These are phyloP conservation scores for Saprolegnia parasitica DNA, from an alignment of 352 stramenopile species.

Conservation along the genomic window DNA sequence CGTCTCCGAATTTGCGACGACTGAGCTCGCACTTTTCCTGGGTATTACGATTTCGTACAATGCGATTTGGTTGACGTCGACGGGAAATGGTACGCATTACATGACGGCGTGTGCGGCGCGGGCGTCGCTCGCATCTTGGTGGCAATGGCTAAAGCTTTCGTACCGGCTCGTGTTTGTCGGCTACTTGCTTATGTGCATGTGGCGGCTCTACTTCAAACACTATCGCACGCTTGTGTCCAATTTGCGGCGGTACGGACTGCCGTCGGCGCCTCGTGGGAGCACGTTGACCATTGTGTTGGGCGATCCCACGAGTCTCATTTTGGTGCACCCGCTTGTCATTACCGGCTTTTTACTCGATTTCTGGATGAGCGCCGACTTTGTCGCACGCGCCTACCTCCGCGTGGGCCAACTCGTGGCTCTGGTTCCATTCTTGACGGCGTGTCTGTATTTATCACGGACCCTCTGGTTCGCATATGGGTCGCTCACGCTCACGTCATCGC, in stretches of 20 bases:
- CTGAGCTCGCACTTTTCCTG: neutral
- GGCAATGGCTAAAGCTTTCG: neutral
- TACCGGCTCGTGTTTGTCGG: neutral
- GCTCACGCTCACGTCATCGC: neutral
- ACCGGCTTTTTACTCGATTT: constrained; percentile 7
- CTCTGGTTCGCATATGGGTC: constrained; percentile 22
- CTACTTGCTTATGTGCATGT: constrained; percentile 1
- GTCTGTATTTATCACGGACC: constrained; percentile 5
- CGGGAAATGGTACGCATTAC: neutral
- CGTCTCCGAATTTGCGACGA: neutral
- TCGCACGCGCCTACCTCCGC: constrained; percentile 1
- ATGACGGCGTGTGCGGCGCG: neutral
- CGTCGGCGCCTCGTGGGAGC: neutral
- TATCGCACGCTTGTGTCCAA: neutral
- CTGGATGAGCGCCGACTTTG: constrained; percentile 8
- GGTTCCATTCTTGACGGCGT: neutral
- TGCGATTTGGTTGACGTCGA: neutral
- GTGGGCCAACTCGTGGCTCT: constrained; percentile 8
- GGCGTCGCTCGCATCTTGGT: neutral
- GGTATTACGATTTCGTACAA: neutral
- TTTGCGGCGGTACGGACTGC: neutral
- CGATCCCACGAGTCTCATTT: neutral
- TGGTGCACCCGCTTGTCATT: constrained; percentile 4
- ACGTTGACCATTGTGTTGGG: neutral
- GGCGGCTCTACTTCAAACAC: constrained; percentile 1